Evolutionary conservation across 345 rosid species (phyloP).

Genomic region (Gossypium ekmanianum): DNA sequence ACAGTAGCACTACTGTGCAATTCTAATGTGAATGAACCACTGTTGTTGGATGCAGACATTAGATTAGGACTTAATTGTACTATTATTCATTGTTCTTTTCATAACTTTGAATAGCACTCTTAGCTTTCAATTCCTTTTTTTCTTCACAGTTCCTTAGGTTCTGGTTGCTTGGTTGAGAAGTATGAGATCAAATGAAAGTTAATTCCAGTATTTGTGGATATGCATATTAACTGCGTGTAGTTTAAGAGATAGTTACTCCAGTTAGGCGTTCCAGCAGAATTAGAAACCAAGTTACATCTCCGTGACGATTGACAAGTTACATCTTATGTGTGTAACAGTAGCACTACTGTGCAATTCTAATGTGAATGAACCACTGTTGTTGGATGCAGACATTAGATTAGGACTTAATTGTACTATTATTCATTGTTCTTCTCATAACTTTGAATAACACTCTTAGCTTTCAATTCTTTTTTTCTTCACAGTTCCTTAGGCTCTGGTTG

Average conservation of each 20-base stretch:
- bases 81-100: background rate
- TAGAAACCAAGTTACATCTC: slow-evolving; percentile 46
- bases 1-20: slow-evolving; percentile 32
- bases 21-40: slow-evolving; percentile 10
- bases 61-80: slow-evolving; percentile 14
- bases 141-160: no score
- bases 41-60: slow-evolving; percentile 20
- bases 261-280: slow-evolving; percentile 85
- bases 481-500: no score
- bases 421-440: background rate
- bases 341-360: slow-evolving; percentile 28
- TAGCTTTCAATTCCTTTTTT: no score
- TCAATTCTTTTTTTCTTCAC: no score
- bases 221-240: no score
- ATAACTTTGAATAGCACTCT: no score
- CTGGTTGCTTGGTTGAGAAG: no score
- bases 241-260: slow-evolving; percentile 54
- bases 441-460: no score
- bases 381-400: slow-evolving; percentile 22
- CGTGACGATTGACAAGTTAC: slow-evolving; percentile 29
- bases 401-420: slow-evolving; percentile 9
- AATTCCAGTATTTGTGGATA: no score
- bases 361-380: slow-evolving; percentile 7
- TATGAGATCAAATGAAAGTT: no score
- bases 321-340: slow-evolving; percentile 18